Percentiles rank a stretch among this genome's conserved stretches.
phyloP scores from a whole-genome alignment of 805 yeast genomes.

The Yamadazyma akitaensis region DNA sequence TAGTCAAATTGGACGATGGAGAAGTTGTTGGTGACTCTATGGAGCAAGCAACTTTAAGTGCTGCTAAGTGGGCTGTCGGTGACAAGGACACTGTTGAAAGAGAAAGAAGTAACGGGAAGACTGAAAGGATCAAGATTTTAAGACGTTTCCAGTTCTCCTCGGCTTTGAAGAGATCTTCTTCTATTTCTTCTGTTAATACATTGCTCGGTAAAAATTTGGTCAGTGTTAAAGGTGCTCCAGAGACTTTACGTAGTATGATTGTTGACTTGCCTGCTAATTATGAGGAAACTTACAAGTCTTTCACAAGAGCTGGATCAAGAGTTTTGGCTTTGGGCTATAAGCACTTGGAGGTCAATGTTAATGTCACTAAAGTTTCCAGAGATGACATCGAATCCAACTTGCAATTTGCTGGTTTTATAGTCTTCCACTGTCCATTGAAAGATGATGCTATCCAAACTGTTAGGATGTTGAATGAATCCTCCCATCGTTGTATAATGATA shows the following conservation, averaged over 20 bases:
- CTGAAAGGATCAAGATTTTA: conserved; percentile 61
- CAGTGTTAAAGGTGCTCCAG: conserved; percentile 97
- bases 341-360: conserved; percentile 49
- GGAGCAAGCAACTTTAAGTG: conserved; percentile 94
- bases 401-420: conserved; percentile 85
- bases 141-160: conserved; percentile 98
- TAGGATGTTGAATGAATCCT: conserved; percentile 88
- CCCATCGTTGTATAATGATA: conserved; percentile 95
- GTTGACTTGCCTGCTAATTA: conserved; percentile 68
- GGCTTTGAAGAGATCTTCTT: conserved; percentile 90
- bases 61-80: conserved; percentile 81
- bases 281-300: conserved; percentile 82
- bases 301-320: conserved; percentile 94
- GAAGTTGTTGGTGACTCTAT: conserved; percentile 98
- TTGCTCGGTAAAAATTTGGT: conserved; percentile 56
- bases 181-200: conserved; percentile 60
- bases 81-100: conserved; percentile 68
- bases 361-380: conserved; percentile 59
- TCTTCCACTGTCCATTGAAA: conserved; percentile 96
- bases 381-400: conserved; percentile 72
- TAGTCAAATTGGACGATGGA: conserved; percentile 92
- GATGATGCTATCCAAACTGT: conserved; percentile 88
- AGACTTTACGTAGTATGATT: conserved; percentile 81
- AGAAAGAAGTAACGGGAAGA: conserved; percentile 23
- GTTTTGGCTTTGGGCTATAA: conserved; percentile 94